Base-by-base conservation (phyloP, 805 yeast genomes). In the Blastobotrys mokoenaii region DNA sequence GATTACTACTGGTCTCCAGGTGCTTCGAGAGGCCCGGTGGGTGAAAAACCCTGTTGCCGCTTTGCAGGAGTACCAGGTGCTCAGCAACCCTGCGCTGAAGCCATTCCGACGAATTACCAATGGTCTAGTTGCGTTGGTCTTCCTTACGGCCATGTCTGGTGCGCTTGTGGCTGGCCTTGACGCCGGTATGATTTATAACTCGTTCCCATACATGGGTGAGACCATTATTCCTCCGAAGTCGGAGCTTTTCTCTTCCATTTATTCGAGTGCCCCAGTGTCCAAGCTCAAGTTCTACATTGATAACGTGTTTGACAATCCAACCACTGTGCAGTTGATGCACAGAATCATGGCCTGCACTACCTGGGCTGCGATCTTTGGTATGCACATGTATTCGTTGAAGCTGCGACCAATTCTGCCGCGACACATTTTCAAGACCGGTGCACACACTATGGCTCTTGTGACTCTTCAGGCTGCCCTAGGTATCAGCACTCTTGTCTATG, bases 81-180 rank as follows among this genome's bases (percentile, higher is more conserved):
- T 93, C 46, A 34, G 46, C 3, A 77, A 77, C 48, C 80, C 88
- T 1, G 68, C 75, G 1, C 63, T 87, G 41, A 69, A 68, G 38
- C 75, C 70, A 38, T 72, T 83, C 55, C 78, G 88, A 61, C 63
- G 70, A 35, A 56, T 73, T 30, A 74, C 85, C 1, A 48, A 66
- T 8, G 82, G 72, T 0, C 65, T 93, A 35, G 68, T 86, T 27
- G 79, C 70, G 2, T 66, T 90, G 44, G 82, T 90, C 1, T 90
- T 88, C 56, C 48, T 82, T 35, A 93, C 99, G 15, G 96, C 97
- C 14, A 84, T 93, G 94, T 78, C 95, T 9, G 99, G 98, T 50
- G 97, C 96, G 12, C 79, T 93, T 73, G 99, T 93, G 38, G 98
- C 99, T 12, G 98, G 98, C 7, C 71, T 93, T 45, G 98, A 93